Evolutionary conservation across 768 basidiomycete genomes (phyloP).

Genomic region (Phaeotremella skinneri): DNA sequence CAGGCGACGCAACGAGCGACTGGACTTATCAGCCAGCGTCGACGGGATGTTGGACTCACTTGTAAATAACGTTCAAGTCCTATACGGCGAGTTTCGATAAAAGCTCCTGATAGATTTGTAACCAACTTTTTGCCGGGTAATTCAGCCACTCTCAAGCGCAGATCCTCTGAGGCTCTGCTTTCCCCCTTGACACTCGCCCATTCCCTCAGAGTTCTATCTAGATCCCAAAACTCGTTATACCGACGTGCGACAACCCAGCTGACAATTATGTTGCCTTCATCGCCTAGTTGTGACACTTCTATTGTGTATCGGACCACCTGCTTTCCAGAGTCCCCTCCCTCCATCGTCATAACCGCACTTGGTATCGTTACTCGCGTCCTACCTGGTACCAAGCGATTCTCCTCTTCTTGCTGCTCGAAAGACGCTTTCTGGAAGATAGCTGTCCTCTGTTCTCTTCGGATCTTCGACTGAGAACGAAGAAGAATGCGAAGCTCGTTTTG

Average conservation of each 20-base stretch:
- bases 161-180: constrained; percentile 58
- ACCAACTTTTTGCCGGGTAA: constrained; percentile 94
- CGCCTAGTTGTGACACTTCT: constrained; percentile 83
- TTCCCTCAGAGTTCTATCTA: constrained; percentile 83
- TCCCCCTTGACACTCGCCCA: constrained; percentile 20
- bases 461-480: constrained; percentile 72
- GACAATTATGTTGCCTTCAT: constrained; percentile 66
- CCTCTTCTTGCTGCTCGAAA: constrained; percentile 90
- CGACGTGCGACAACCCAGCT: constrained; percentile 92
- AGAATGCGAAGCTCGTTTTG: constrained; percentile 79
- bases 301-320: constrained; percentile 88
- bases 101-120: constrained; percentile 76
- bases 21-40: constrained; percentile 12
- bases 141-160: constrained; percentile 64
- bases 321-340: constrained; percentile 70
- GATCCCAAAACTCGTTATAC: constrained; percentile 90
- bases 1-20: constrained; percentile 17
- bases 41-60: constrained; percentile 55
- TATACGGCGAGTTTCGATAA: constrained; percentile 73
- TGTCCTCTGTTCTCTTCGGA: constrained; percentile 78
- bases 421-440: constrained; percentile 85
- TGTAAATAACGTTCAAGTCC: constrained; percentile 88
- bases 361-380: constrained; percentile 82
- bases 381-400: constrained; percentile 78
- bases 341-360: constrained; percentile 68